Conservation (phyloP, 2,329 filamentous ascomycete species). For the Penicillium oxalicum region DNA sequence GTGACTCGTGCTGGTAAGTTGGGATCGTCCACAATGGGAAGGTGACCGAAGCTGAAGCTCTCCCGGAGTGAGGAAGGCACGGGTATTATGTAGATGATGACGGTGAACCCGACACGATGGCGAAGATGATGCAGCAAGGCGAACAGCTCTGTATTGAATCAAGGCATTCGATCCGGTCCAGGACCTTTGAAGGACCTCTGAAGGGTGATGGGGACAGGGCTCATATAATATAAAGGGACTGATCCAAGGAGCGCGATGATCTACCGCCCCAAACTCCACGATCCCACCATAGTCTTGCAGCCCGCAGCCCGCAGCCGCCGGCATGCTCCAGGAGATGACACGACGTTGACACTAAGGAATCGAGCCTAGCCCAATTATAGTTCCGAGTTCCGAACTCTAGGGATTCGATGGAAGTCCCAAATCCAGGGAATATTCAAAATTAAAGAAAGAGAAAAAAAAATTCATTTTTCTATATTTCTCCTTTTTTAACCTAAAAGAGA, state of each 20-base stretch:
- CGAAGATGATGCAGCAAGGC: too few species aligned
- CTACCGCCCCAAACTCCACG: constrained; percentile 34
- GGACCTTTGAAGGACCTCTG: too few species aligned
- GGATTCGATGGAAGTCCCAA: too few species aligned
- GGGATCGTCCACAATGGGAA: too few species aligned
- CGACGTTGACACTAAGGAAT: constrained; percentile 36
- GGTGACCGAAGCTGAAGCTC: too few species aligned
- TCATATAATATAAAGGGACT: constrained; percentile 20
- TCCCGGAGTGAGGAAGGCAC: neutral
- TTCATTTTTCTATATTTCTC: neutral
- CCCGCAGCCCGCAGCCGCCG: too few species aligned
- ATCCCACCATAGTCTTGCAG: constrained; percentile 28
- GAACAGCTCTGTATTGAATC: too few species aligned
- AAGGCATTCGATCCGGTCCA: too few species aligned
- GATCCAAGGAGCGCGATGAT: constrained; percentile 27
- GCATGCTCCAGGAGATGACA: constrained; percentile 26
- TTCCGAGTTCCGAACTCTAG: constrained; percentile 1
- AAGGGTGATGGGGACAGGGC: neutral
- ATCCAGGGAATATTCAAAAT: neutral
- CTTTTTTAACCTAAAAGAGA: too few species aligned
- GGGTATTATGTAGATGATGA: neutral
- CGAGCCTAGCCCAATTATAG: constrained; percentile 19
- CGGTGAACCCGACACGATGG: neutral
- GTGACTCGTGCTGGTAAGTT: too few species aligned
- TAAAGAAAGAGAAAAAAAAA: too few species aligned